Evolutionary conservation across 2,329 filamentous ascomycete genomes (phyloP), one percentile per base, ranked within the genome.

Genomic region (Pezicula rhizophila): DNA sequence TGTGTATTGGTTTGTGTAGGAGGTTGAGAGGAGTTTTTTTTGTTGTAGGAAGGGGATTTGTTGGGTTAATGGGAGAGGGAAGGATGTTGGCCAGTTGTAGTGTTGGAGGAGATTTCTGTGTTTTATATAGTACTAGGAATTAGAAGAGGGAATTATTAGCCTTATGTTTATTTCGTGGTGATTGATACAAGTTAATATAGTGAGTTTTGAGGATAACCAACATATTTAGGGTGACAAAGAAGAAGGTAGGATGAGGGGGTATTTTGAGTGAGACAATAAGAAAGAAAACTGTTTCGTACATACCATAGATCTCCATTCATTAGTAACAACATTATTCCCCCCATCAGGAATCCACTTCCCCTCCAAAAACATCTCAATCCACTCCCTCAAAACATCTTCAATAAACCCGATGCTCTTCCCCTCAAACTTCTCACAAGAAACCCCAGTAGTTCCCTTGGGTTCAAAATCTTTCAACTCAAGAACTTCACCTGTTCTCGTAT

Each of bases 401-500:
- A 51, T 51, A 23, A 23, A 23, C 12, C 46, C 42, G 12, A 28
- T 48, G 8, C 43, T 42, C 11, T 34, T 15, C 1, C 49, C 49
- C 12, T 48, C 37, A 15, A 48, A 42, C 25, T 45, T 20, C 3
- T 35, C 35, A 35, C 42, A 45, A 6, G 31, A 3, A 8, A 37
- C 31, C 15, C 18, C 46, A 2, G 15, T 28, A 23, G 6, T 7
- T 18, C 46, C 35, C 17, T 2, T 12, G 17, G 35, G 28, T 18
- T 20, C 20, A 15, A 25, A 51, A 20, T 44, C 10, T 26, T 43
- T 38, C 26, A 53, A 46, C 5, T 50, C 26, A 46, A 51, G 12
- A 12, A 48, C 45, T 17, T 53, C 48, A 1, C 51, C 51, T 3
- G 48, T 53, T 33, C 44, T 39, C 1, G 51, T 53, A 46, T 53